Evolutionary conservation across 352 stramenopile genomes (phyloP).

Genomic region (Saprolegnia parasitica): DNA sequence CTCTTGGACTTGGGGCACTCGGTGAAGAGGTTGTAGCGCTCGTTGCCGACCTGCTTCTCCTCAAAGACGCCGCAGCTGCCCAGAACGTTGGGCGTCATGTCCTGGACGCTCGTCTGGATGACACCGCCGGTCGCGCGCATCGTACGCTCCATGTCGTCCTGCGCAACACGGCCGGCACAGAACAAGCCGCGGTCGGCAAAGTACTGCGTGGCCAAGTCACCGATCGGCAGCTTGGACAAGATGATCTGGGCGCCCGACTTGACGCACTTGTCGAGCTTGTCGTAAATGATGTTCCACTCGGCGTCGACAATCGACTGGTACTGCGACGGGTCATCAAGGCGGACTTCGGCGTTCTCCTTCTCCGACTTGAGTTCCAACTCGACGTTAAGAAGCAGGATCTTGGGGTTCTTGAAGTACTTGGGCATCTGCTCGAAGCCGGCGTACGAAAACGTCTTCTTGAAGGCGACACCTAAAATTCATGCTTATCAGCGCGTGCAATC

Average conservation of each 20-base stretch:
- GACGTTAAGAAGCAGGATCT: slow-evolving; percentile 97
- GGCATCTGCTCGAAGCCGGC: slow-evolving; percentile 99
- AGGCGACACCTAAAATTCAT: slow-evolving; percentile 90
- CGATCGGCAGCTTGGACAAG: slow-evolving; percentile 93
- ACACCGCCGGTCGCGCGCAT: slow-evolving; percentile 92
- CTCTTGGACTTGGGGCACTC: slow-evolving; percentile 93
- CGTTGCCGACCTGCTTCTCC: slow-evolving; percentile 95
- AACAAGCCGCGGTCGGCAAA: slow-evolving; percentile 98
- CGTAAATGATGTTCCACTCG: slow-evolving; percentile 99
- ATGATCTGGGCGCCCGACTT: slow-evolving; percentile 96
- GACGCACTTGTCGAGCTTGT: slow-evolving; percentile 93
- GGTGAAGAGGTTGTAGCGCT: slow-evolving; percentile 99
- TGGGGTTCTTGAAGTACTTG: slow-evolving; percentile 95
- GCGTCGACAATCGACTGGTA: slow-evolving; percentile 99
- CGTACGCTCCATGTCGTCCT: slow-evolving; percentile 97
- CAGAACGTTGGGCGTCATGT: slow-evolving; percentile 88
- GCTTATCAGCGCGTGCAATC: not conserved
- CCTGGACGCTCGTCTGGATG: slow-evolving; percentile 91
- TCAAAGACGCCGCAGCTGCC: slow-evolving; percentile 96
- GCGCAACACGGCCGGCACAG: slow-evolving; percentile 94
- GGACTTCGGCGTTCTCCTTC: slow-evolving; percentile 98
- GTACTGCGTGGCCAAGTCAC: slow-evolving; percentile 98
- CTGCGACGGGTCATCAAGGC: slow-evolving; percentile 95
- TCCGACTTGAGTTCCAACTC: slow-evolving; percentile 99
- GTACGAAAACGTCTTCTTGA: slow-evolving; percentile 99